Percentiles rank a stretch among this genome's conserved stretches.
phyloP scores from a whole-genome alignment of 352 stramenopile genomes.

The Globisporangium lucens region DNA sequence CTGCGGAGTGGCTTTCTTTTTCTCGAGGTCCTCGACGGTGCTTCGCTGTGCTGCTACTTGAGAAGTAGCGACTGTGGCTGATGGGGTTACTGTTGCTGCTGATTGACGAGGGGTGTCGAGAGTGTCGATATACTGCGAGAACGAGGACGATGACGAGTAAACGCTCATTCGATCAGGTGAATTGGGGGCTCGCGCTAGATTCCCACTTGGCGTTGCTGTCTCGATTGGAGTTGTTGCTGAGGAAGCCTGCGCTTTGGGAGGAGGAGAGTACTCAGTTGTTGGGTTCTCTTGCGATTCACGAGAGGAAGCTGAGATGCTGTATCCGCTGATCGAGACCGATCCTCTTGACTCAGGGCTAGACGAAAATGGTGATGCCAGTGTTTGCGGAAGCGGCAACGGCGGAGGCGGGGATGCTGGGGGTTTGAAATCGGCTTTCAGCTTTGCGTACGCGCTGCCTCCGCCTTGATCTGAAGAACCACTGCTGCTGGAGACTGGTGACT shows the following conservation, averaged over 20 bases:
- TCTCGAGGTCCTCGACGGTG: constrained; percentile 3
- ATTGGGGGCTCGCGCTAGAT: not conserved
- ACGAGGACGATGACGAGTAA: constrained; percentile 17
- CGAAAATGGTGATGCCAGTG: not conserved
- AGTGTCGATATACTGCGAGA: constrained; percentile 5
- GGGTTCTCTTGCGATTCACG: constrained; percentile 6
- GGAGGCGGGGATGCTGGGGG: not conserved
- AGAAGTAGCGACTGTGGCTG: not conserved
- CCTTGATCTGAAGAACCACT: constrained; percentile 4
- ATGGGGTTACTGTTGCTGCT: not conserved
- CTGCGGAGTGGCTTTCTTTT: not conserved
- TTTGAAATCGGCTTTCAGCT: constrained; percentile 16
- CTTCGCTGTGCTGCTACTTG: not conserved
- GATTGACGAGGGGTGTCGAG: constrained; percentile 4
- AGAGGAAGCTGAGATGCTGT: not conserved
- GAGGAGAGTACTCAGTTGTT: not conserved
- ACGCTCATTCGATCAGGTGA: constrained; percentile 12
- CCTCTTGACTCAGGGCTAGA: constrained; percentile 11
- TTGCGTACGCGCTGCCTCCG: not conserved
- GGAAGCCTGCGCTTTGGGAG: not conserved
- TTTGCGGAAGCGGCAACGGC: constrained; percentile 18
- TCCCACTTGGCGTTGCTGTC: not conserved
- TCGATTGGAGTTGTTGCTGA: not conserved
- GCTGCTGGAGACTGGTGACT: constrained; percentile 12
- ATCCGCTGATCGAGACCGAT: not conserved